Conservation (phyloP, 306 rosid genomes). For the Elaeagnus macrophylla region DNA sequence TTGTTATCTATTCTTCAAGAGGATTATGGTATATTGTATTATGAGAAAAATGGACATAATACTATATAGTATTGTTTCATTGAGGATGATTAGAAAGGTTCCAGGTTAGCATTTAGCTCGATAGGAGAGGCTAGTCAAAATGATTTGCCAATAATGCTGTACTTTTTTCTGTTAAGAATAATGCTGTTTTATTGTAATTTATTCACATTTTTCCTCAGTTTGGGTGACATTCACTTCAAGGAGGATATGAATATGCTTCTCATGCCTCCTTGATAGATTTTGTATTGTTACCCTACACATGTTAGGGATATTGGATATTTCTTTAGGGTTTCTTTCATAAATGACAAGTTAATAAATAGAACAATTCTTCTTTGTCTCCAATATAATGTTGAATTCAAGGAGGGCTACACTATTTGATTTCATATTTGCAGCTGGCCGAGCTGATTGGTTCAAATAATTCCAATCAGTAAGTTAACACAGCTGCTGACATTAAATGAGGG, state of each 20-base stretch:
- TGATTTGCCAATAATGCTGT: constrained; percentile 1
- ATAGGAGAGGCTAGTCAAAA: constrained; percentile 17
- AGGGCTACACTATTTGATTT: not conserved
- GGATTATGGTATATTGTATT: constrained; percentile 16
- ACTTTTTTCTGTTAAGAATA: constrained; percentile 11
- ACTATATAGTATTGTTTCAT: constrained; percentile 15
- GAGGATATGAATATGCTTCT: too few relatives aligned
- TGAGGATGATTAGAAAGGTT: constrained; percentile 20
- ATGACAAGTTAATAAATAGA: too few relatives aligned
- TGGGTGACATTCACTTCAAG: not conserved
- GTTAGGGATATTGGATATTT: too few relatives aligned
- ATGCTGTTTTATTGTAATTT: not conserved
- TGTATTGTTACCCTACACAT: too few relatives aligned
- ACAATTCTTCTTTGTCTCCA: too few relatives aligned
- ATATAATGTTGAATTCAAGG: too few relatives aligned
- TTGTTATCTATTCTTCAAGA: constrained; percentile 15
- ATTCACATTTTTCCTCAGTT: constrained; percentile 1
- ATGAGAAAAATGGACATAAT: constrained; percentile 1
- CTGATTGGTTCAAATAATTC: constrained; percentile 50
- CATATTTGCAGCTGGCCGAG: constrained; percentile 66
- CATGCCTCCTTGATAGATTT: too few relatives aligned
- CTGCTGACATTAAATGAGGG: constrained; percentile 48
- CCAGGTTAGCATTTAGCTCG: constrained; percentile 24
- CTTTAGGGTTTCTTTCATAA: too few relatives aligned
- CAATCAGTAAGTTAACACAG: constrained; percentile 64